A percentile compares a stretch with the other conserved stretches of the same genome.
Conservation (phyloP, 371 early-diverging fungal genomes). For the Mucor racemosus region DNA sequence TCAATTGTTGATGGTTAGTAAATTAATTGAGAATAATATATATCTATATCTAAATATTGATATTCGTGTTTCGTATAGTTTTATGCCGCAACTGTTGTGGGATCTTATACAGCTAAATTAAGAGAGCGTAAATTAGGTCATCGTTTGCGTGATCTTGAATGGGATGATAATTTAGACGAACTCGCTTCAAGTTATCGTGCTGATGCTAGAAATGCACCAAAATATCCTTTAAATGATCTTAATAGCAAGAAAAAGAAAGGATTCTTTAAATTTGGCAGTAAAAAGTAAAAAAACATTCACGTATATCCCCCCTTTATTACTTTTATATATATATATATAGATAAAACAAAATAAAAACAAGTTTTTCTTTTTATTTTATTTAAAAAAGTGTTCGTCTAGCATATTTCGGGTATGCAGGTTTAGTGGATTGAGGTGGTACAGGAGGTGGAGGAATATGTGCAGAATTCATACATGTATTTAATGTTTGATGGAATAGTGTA, state of each 20-base stretch:
- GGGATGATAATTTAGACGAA: constrained; percentile 52
- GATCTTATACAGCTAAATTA: constrained; percentile 42
- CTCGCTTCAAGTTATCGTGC: constrained; percentile 43
- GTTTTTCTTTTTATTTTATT: not conserved
- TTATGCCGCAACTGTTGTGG: constrained; percentile 44
- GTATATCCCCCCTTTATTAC: not conserved
- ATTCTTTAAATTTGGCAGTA: constrained; percentile 14
- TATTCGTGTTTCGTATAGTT: constrained; percentile 25
- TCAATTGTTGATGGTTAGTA: constrained; percentile 43
- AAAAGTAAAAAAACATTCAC: constrained; percentile 7
- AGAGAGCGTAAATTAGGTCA: constrained; percentile 53
- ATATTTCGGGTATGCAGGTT: constrained; percentile 43
- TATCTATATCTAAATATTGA: not conserved
- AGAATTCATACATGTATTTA: constrained; percentile 17
- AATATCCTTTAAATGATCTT: constrained; percentile 43
- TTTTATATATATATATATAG: not conserved
- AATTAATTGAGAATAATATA: not conserved
- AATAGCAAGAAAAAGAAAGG: constrained; percentile 27
- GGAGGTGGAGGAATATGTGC: constrained; percentile 37
- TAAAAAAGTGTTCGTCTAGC: constrained; percentile 14
- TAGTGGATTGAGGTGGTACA: constrained; percentile 47
- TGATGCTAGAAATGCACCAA: constrained; percentile 47
- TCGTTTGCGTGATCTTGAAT: constrained; percentile 53
- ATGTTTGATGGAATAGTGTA: not conserved
- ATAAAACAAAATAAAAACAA: not conserved